A percentile compares a stretch with the other conserved stretches of the same genome.
These are phyloP conservation scores for Calonectria hongkongensis DNA, from an alignment of 2,329 filamentous ascomycete genomes.

Conservation along the genomic window DNA sequence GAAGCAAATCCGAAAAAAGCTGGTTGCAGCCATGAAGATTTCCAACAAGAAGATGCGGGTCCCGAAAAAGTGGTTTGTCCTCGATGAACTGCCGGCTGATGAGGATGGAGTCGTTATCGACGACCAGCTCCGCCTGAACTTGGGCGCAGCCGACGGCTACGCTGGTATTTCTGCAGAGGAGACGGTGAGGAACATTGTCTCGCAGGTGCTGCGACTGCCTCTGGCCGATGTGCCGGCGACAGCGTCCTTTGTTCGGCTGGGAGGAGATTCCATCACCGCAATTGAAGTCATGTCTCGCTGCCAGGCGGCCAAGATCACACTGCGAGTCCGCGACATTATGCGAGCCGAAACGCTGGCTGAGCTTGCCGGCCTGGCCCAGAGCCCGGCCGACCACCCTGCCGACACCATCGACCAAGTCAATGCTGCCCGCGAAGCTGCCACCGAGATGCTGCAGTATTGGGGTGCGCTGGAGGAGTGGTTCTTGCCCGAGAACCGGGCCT, in stretches of 20 bases:
- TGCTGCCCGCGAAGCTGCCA: conserved; percentile 22
- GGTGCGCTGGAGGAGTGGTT: conserved; percentile 32
- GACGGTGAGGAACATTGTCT: conserved; percentile 35
- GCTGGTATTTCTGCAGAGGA: conserved; percentile 32
- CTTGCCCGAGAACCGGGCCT: background rate
- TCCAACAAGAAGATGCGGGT: conserved; percentile 34
- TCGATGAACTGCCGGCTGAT: conserved; percentile 30
- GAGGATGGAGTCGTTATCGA: conserved; percentile 21
- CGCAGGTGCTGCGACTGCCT: conserved; percentile 34
- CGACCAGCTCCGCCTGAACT: conserved; percentile 28
- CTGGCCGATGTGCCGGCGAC: conserved; percentile 28
- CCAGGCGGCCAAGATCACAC: conserved; percentile 68
- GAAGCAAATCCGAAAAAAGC: conserved; percentile 29
- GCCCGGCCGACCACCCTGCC: conserved; percentile 9
- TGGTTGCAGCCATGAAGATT: conserved; percentile 32
- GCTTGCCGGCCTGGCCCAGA: conserved; percentile 27
- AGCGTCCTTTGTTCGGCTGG: conserved; percentile 47
- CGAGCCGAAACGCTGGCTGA: conserved; percentile 31
- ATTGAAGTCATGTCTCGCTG: conserved; percentile 65
- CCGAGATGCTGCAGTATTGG: conserved; percentile 34
- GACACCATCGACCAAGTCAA: conserved; percentile 17
- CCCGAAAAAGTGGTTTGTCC: conserved; percentile 36
- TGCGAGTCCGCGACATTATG: conserved; percentile 34
- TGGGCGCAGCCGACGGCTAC: conserved; percentile 32
- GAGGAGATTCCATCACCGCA: conserved; percentile 69